Evolutionary conservation across 768 basidiomycete genomes (phyloP).

Genomic region (Leucosporidium creatinivorum): DNA sequence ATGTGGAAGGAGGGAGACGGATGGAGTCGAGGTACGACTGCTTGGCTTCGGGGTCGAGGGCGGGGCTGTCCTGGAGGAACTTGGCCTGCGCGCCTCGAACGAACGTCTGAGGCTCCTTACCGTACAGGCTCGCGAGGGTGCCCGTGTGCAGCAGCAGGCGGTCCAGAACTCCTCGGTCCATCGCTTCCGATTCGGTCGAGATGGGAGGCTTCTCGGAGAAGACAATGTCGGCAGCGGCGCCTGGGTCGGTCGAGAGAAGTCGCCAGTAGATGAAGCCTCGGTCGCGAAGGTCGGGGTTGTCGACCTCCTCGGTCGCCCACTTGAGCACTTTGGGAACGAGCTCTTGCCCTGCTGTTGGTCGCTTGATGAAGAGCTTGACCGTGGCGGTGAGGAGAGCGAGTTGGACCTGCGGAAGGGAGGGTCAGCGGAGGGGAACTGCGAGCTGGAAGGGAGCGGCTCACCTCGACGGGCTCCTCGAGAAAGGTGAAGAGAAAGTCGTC

Average conservation of each 20-base stretch:
- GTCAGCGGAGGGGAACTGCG: not conserved
- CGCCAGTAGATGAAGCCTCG: conserved; percentile 99
- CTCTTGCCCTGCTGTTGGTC: conserved; percentile 77
- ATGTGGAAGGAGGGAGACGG: conserved; percentile 3
- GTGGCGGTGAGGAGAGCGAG: conserved; percentile 85
- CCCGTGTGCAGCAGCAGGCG: conserved; percentile 89
- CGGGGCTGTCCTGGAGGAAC: conserved; percentile 24
- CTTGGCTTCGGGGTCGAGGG: conserved; percentile 27
- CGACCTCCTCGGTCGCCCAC: conserved; percentile 93
- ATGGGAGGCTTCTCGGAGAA: conserved; percentile 83
- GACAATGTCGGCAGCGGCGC: conserved; percentile 80
- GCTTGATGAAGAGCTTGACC: conserved; percentile 92
- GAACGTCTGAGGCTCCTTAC: conserved; percentile 30
- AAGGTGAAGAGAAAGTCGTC: conserved; percentile 86
- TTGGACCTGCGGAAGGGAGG: conserved; percentile 61
- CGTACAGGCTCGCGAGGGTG: conserved; percentile 78
- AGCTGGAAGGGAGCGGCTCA: conserved; percentile 39
- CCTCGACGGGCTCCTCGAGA: conserved; percentile 88
- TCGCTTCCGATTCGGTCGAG: conserved; percentile 93
- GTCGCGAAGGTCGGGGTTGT: conserved; percentile 95
- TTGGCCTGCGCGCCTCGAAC: conserved; percentile 24
- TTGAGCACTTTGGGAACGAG: conserved; percentile 92
- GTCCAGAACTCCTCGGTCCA: conserved; percentile 94
- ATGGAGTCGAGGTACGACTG: conserved; percentile 30
- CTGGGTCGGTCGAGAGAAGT: conserved; percentile 83